phyloP scores from a whole-genome alignment of 805 yeast genomes.

The Wickerhamomyces alni region DNA sequence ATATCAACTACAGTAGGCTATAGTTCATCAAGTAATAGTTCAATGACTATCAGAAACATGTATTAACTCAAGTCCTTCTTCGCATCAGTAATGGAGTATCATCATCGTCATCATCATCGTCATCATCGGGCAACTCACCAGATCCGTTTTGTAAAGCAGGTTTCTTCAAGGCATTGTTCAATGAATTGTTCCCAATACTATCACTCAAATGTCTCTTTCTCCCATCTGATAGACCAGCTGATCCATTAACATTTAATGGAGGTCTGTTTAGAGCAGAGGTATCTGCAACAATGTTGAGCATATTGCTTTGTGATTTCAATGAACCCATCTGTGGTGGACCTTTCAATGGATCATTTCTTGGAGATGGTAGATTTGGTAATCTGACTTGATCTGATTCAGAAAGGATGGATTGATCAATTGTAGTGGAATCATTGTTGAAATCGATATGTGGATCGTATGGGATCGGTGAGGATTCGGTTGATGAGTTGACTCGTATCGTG shows the following conservation, averaged over 20 bases:
- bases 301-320: too few species aligned
- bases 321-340: background rate
- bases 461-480: background rate
- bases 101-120: slow-evolving; percentile 2
- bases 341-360: background rate
- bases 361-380: background rate
- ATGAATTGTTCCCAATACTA: background rate
- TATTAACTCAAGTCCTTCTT: too few species aligned
- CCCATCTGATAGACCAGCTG: too few species aligned
- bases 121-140: too few species aligned
- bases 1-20: too few species aligned
- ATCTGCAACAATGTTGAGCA: background rate
- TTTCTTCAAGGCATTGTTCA: slow-evolving; percentile 3
- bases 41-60: too few species aligned
- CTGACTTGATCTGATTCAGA: too few species aligned
- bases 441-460: background rate
- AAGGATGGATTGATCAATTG: background rate
- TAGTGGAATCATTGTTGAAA: background rate
- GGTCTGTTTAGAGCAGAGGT: slow-evolving; percentile 2
- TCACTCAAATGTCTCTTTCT: too few species aligned
- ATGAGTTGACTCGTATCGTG: background rate
- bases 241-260: too few species aligned
- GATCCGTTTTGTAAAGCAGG: background rate
- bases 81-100: background rate
- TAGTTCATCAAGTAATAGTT: too few species aligned